These are phyloP conservation scores for Inonotus obliquus DNA, from an alignment of 1,284 basidiomycete genomes.

Conservation along the genomic window DNA sequence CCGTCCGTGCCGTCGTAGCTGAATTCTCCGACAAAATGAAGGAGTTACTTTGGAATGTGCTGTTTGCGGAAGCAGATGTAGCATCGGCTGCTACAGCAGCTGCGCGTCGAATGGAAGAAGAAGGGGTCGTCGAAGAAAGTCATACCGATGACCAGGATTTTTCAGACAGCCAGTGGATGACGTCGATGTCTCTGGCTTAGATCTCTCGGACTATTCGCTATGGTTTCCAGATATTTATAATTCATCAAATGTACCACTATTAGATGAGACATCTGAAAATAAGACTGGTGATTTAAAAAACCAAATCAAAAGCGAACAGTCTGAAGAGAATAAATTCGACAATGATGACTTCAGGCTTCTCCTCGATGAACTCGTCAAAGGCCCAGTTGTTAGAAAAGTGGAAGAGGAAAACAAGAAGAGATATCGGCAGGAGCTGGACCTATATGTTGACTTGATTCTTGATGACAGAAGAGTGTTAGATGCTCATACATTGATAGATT, in stretches of 20 bases:
- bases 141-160: no score
- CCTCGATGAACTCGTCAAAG: background rate
- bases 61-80: no score
- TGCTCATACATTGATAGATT: background rate
- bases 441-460: background rate
- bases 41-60: no score
- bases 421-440: background rate
- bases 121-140: no score
- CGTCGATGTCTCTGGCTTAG: no score
- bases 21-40: no score
- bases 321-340: background rate
- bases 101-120: no score
- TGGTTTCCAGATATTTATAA: no score
- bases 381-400: background rate
- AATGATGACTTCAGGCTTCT: background rate
- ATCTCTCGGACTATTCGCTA: no score
- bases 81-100: no score
- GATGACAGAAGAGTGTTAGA: background rate
- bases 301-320: background rate
- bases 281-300: background rate
- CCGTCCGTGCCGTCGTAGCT: no score
- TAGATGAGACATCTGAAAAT: background rate
- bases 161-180: no score
- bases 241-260: background rate
- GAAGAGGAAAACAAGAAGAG: background rate